Conservation (phyloP, 345 rosid species). For the Citrus sp. region DNA sequence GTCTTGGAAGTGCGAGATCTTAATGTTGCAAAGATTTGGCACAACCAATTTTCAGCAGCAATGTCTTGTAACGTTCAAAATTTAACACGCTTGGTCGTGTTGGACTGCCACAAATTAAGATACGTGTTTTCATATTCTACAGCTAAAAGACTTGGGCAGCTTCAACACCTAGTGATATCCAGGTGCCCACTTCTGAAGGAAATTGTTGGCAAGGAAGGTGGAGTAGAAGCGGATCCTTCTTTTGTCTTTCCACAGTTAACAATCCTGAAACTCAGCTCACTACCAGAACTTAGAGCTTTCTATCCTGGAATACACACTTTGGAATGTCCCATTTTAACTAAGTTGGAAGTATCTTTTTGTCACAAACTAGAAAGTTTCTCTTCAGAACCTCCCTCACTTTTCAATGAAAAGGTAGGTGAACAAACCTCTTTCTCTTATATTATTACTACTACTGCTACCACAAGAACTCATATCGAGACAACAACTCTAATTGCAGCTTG, state of each 20-base stretch:
- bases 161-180: neutral
- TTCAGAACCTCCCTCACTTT: neutral
- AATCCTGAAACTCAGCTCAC: rapidly evolving
- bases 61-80: neutral
- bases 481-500: neutral
- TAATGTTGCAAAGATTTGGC: slow-evolving; percentile 4
- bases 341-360: neutral
- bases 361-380: neutral
- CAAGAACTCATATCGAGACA: neutral
- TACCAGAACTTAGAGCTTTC: no score
- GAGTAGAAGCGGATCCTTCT: neutral
- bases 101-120: neutral
- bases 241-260: neutral
- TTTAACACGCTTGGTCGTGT: neutral
- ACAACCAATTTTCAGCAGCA: neutral
- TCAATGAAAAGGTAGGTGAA: neutral
- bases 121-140: neutral
- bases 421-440: no score
- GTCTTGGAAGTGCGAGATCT: neutral
- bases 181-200: neutral
- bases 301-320: neutral
- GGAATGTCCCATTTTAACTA: neutral
- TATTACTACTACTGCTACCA: neutral
- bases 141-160: neutral
- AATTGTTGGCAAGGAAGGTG: neutral